These are phyloP conservation scores for Populus simonii DNA, from an alignment of 345 rosid species.

Conservation along the genomic window DNA sequence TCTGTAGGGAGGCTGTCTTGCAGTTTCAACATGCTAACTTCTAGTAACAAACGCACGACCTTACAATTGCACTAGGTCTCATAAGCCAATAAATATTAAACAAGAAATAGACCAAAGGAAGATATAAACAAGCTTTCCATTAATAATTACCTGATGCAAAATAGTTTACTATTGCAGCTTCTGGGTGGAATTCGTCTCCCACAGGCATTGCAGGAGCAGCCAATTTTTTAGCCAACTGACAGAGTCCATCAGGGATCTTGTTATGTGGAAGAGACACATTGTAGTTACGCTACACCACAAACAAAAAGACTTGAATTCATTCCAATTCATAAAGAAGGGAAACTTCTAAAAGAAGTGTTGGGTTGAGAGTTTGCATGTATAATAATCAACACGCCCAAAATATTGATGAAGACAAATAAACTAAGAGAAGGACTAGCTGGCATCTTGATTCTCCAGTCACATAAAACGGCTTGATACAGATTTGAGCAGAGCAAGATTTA, in stretches of 20 bases:
- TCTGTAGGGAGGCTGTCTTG: no score
- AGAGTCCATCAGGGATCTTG: slow-evolving; percentile 72
- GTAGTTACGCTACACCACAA: slow-evolving; percentile 64
- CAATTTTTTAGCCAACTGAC: slow-evolving; percentile 64
- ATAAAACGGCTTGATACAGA: neutral
- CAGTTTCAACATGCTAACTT: neutral
- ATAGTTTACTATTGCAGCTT: slow-evolving; percentile 90
- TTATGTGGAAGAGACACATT: slow-evolving; percentile 75
- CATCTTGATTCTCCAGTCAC: neutral
- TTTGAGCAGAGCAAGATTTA: neutral
- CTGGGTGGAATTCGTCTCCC: slow-evolving; percentile 79
- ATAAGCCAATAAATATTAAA: neutral
- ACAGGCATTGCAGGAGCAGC: slow-evolving; percentile 74
- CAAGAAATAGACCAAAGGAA: neutral
- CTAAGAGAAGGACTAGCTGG: neutral
- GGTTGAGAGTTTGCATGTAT: neutral
- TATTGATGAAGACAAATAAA: neutral
- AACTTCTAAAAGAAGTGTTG: neutral
- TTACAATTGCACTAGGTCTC: neutral
- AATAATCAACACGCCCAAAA: neutral
- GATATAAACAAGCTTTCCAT: neutral
- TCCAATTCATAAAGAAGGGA: neutral
- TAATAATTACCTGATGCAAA: slow-evolving; percentile 59
- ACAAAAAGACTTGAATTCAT: slow-evolving; percentile 10
- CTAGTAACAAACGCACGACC: neutral